These are phyloP conservation scores for Umbilicaria muhlenbergii DNA, from an alignment of 495 filamentous ascomycete species.

Conservation along the genomic window DNA sequence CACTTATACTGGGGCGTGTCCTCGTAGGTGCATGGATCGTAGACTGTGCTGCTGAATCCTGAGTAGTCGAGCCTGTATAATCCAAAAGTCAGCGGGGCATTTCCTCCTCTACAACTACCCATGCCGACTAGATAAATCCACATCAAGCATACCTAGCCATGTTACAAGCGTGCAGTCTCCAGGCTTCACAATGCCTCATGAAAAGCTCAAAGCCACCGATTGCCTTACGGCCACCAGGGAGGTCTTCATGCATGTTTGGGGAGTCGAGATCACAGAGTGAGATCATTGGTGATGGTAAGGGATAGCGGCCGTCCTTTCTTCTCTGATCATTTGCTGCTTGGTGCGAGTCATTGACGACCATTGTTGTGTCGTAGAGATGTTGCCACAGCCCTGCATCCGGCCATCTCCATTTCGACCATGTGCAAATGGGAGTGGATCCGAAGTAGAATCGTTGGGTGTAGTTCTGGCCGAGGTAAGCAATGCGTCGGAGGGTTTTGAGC, in stretches of 20 bases:
- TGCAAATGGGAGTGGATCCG: conserved; percentile 2
- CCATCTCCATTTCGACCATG: not conserved
- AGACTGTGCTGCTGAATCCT: not conserved
- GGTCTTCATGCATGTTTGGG: conserved; percentile 1
- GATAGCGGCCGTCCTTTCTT: not conserved
- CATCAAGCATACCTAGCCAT: conserved; percentile 3
- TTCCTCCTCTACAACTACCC: too few relatives aligned
- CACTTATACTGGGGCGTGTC: conserved; percentile 18
- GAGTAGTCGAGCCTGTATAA: conserved; percentile 1
- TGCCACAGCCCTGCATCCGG: not conserved
- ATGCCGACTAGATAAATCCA: too few relatives aligned
- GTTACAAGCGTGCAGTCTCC: conserved; percentile 14
- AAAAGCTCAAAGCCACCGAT: conserved; percentile 18
- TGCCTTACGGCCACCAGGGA: conserved; percentile 11
- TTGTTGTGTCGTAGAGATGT: not conserved
- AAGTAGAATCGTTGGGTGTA: conserved; percentile 16
- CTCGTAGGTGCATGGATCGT: conserved; percentile 13
- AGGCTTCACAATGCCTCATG: conserved; percentile 20
- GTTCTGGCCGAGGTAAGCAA: conserved; percentile 15
- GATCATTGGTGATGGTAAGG: conserved; percentile 1
- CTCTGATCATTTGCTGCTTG: too few relatives aligned
- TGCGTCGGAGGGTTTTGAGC: conserved; percentile 19
- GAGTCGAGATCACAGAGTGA: conserved; percentile 7
- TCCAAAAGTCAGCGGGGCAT: not conserved
- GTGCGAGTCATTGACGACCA: not conserved